Base-by-base conservation (phyloP, 2,329 filamentous ascomycete genomes). In the Colletotrichum shisoi region DNA sequence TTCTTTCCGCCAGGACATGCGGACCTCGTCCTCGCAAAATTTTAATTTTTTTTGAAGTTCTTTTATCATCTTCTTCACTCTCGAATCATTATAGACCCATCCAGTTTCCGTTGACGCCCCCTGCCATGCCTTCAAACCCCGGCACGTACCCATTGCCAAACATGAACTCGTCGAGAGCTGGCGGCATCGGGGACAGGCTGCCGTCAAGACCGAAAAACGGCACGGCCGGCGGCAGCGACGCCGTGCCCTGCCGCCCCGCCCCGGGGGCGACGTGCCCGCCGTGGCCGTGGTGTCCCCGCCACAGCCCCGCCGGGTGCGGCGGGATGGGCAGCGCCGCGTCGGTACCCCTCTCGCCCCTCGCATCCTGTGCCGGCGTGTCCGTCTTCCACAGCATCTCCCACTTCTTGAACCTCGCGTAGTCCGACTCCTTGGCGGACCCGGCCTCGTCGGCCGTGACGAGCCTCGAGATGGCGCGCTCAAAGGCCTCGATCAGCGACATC, bases 401-500 rank as follows among this genome's bases (percentile, higher is more conserved):
- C 45, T 69, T 71, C 52, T 71, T 71, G 42, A 71, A 84, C 1
- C 81, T 76, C 56, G 82, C 81, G 52, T 84, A 84, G 27, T 82
- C 82, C 3, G 82, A 83, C 66, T 83, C 82, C n/a, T 76, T 70
- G 3, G 71, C 71, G 0, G 78, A 40, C 46, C 52, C 24, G 3
- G 71, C 73, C 48, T 79, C 75, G 52, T 77, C 78, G 58, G 79
- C 81, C 21, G 79, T 74, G 54, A 84, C 81, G 3, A 84, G 76
- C 21, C 82, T 78, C 21, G 76, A 74, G 52, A 80, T 79, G 12
- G 83, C 83, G 49, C 81, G 78, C 64, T 85, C 83, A 31, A 85
- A 81, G 1, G 82, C 81, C 69, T 85, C 83, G 42, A 85, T 83
- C 12, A 85, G 77, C n/a, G 80, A 83, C 7, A 82, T 81, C 51